These are phyloP conservation scores for Ormosia semicastrata DNA, from an alignment of 306 rosid species.

Conservation along the genomic window DNA sequence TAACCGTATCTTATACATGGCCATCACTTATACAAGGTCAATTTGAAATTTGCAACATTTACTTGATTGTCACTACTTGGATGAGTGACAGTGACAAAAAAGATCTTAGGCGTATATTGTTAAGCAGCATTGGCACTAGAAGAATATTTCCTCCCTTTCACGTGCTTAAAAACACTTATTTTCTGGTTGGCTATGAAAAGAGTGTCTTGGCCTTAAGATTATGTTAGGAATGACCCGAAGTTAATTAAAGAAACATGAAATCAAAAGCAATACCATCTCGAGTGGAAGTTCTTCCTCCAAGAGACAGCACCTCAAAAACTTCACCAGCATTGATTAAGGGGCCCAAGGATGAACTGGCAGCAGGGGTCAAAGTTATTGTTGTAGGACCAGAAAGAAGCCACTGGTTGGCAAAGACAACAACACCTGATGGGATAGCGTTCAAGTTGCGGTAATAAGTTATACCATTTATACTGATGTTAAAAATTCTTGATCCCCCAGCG, in stretches of 20 bases:
- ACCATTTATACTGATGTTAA: conserved; percentile 63
- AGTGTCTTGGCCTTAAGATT: conserved; percentile 2
- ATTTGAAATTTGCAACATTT: neutral
- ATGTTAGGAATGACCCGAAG: conserved; percentile 11
- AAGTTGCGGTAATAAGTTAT: conserved; percentile 53
- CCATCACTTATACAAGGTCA: neutral
- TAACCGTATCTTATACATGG: neutral
- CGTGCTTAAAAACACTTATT: neutral
- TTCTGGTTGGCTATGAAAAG: conserved; percentile 3
- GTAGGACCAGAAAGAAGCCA: conserved; percentile 88
- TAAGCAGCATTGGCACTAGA: neutral
- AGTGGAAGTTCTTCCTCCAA: conserved; percentile 70
- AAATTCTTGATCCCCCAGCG: conserved; percentile 43
- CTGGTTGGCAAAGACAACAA: conserved; percentile 63
- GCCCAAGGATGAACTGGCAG: conserved; percentile 52
- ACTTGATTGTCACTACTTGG: neutral
- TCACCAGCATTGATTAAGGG: conserved; percentile 87
- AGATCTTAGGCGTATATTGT: neutral
- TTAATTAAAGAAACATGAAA: conserved; percentile 15
- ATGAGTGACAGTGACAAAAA: conserved; percentile 17
- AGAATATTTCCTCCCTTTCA: conserved; percentile 3
- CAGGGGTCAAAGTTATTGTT: conserved; percentile 61
- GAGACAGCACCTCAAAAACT: conserved; percentile 54
- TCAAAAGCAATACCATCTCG: conserved; percentile 66
- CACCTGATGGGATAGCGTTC: conserved; percentile 57